Evolutionary conservation across 1,139 yeast species (phyloP).

Genomic region (Insectozyma bohioensis): DNA sequence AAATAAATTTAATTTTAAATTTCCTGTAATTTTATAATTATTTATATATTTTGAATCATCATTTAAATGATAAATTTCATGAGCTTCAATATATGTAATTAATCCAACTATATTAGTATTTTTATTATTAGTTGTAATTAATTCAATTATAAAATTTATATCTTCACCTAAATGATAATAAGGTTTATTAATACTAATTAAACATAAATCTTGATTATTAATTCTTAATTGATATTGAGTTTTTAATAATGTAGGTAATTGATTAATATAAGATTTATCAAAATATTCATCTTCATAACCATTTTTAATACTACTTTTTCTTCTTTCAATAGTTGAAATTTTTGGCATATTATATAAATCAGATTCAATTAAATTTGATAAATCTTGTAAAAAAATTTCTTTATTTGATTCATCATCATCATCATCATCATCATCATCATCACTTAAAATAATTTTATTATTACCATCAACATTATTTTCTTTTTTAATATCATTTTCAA

Average conservation of each 20-base stretch:
- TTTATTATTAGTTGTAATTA: conserved; percentile 18
- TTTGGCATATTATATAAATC: conserved; percentile 38
- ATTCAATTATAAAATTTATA: conserved; percentile 36
- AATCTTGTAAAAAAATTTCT: conserved; percentile 30
- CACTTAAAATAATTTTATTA: background rate
- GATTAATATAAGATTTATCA: conserved; percentile 16
- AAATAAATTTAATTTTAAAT: conserved; percentile 31
- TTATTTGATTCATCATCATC: conserved; percentile 14
- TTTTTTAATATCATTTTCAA: conserved; percentile 1
- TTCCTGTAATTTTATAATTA: conserved; percentile 39
- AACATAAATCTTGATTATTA: conserved; percentile 34
- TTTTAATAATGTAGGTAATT: conserved; percentile 33
- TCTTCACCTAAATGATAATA: conserved; percentile 53
- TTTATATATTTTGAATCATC: conserved; percentile 20
- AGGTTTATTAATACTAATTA: conserved; percentile 38
- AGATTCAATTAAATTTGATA: conserved; percentile 32
- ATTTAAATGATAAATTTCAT: conserved; percentile 33
- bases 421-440: background rate
- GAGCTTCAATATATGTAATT: conserved; percentile 39
- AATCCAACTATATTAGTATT: conserved; percentile 34
- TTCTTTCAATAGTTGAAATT: conserved; percentile 30
- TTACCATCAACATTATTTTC: background rate
- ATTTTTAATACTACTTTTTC: conserved; percentile 24
- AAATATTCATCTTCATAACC: conserved; percentile 17
- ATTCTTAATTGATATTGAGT: conserved; percentile 41